Evolutionary conservation across 345 rosid species (phyloP).

Genomic region (Heritiera fomes): DNA sequence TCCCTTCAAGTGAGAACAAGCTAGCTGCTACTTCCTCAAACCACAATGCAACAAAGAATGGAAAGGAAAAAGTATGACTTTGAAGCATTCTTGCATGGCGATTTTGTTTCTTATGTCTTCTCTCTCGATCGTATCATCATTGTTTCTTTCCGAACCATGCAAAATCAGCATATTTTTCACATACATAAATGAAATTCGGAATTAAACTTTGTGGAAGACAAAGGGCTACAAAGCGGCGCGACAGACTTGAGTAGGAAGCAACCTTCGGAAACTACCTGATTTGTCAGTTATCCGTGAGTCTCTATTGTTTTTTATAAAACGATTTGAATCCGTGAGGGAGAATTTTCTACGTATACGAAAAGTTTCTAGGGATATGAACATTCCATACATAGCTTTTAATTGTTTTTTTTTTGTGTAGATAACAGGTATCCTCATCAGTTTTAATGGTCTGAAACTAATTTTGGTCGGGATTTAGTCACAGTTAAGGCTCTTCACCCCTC

Average conservation of each 20-base stretch:
- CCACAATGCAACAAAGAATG: neutral
- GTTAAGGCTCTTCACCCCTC: no score
- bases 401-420: no score
- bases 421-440: no score
- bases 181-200: neutral
- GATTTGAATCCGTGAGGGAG: no score
- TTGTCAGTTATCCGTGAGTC: neutral
- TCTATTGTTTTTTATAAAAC: no score
- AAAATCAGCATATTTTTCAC: neutral
- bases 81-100: neutral
- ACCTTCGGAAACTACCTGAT: neutral
- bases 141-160: neutral
- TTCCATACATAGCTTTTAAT: no score
- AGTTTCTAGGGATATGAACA: no score
- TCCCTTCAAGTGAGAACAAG: conserved; percentile 14
- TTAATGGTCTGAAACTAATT: no score
- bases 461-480: no score
- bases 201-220: neutral
- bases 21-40: neutral
- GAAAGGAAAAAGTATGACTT: neutral
- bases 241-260: neutral
- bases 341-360: no score
- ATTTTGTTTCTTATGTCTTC: neutral
- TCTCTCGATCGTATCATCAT: neutral
- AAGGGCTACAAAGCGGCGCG: neutral